Percentiles rank a stretch among this genome's conserved stretches.
Conservation (phyloP, 2,329 filamentous ascomycete genomes). For the Talaromyces sp. region DNA sequence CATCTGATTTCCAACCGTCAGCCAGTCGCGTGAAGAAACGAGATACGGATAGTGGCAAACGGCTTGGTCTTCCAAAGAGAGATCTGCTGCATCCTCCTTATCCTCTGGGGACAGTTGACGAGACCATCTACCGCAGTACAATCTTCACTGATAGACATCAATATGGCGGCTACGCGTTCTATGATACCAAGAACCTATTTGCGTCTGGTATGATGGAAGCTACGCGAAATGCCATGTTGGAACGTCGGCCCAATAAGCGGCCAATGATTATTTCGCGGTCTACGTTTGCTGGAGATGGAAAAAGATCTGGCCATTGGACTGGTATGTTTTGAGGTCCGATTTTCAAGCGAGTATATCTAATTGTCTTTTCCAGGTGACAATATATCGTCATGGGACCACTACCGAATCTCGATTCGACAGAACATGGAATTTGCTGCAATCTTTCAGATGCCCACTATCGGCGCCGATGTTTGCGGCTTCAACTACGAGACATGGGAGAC, state of each 20-base stretch:
- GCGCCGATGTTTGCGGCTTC: constrained; percentile 74
- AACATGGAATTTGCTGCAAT: constrained; percentile 58
- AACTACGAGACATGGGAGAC: constrained; percentile 60
- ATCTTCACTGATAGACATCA: constrained; percentile 61
- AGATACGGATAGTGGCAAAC: constrained; percentile 9
- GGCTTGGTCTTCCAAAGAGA: constrained; percentile 55
- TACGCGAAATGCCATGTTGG: constrained; percentile 60
- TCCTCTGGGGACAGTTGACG: constrained; percentile 57
- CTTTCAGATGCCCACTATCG: constrained; percentile 63
- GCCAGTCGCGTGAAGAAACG: constrained; percentile 1
- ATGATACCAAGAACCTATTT: constrained; percentile 71
- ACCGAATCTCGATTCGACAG: constrained; percentile 53
- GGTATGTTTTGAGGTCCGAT: background rate
- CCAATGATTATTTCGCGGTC: constrained; percentile 70
- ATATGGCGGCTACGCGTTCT: constrained; percentile 58
- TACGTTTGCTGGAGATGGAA: constrained; percentile 67
- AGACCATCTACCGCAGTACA: constrained; percentile 48
- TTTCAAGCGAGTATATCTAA: background rate
- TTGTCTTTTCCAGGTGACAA: constrained; percentile 50
- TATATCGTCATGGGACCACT: constrained; percentile 52
- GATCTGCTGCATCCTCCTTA: constrained; percentile 62
- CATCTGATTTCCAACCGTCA: constrained; percentile 58
- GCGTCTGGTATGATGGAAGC: constrained; percentile 57
- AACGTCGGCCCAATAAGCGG: constrained; percentile 56
- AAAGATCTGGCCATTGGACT: constrained; percentile 50